A percentile compares a stretch with the other conserved stretches of the same genome.
phyloP scores from a whole-genome alignment of 768 basidiomycete genomes.

The Tulasnella calospora region DNA sequence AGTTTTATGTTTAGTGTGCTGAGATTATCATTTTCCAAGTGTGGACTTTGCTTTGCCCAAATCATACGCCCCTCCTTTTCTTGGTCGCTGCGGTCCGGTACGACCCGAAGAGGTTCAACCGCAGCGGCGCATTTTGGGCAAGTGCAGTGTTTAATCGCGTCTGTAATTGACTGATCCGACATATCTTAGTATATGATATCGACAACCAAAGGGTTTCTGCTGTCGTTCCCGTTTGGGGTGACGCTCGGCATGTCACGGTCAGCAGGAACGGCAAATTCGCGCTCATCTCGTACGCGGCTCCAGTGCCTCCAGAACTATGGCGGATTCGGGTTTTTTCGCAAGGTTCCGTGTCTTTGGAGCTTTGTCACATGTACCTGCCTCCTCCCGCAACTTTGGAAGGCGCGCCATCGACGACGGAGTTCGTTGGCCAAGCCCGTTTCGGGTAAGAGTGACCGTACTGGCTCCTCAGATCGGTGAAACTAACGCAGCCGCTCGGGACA shows the following conservation, averaged over 20 bases:
- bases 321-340: slow-evolving; percentile 48
- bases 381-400: too few species aligned
- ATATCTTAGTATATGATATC: slow-evolving; percentile 60
- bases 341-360: not conserved
- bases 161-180: too few species aligned
- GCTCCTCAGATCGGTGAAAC: too few species aligned
- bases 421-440: slow-evolving; percentile 77
- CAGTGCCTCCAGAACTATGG: slow-evolving; percentile 74
- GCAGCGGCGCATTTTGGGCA: slow-evolving; percentile 66
- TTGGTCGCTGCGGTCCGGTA: slow-evolving; percentile 35
- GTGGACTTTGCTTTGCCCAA: slow-evolving; percentile 24
- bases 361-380: not conserved
- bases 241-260: slow-evolving; percentile 64
- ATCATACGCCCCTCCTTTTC: slow-evolving; percentile 22
- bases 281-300: slow-evolving; percentile 67
- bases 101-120: slow-evolving; percentile 63
- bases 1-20: not conserved
- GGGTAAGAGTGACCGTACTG: too few species aligned
- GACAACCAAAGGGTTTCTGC: slow-evolving; percentile 61
- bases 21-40: not conserved
- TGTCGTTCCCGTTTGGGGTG: slow-evolving; percentile 66
- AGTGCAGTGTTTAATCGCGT: too few species aligned
- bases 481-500: too few species aligned
- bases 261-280: slow-evolving; percentile 57
- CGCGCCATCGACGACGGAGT: too few species aligned